phyloP scores from a whole-genome alignment of 1,139 yeast species.

The Debaryomyces fabryi region DNA sequence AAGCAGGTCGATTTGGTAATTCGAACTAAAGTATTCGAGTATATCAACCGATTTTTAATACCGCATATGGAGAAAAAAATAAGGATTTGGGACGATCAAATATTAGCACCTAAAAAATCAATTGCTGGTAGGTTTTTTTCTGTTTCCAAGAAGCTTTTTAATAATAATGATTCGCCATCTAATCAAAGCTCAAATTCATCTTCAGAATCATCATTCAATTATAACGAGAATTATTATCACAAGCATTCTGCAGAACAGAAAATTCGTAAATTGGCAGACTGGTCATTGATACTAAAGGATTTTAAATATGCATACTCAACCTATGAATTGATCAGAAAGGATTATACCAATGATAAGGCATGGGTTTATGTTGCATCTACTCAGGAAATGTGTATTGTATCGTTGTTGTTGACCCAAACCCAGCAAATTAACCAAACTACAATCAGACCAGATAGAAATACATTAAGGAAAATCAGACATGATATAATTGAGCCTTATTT shows the following conservation, averaged over 20 bases:
- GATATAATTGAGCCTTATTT: constrained; percentile 65
- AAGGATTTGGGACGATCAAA: constrained; percentile 76
- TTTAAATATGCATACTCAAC: constrained; percentile 83
- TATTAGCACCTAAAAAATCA: constrained; percentile 68
- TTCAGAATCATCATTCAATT: constrained; percentile 35
- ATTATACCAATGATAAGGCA: constrained; percentile 76
- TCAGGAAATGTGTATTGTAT: constrained; percentile 84
- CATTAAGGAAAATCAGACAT: constrained; percentile 62
- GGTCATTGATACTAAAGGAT: constrained; percentile 87
- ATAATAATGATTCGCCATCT: constrained; percentile 27
- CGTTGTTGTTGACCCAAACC: constrained; percentile 69
- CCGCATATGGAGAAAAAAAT: constrained; percentile 82
- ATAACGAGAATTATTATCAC: constrained; percentile 55
- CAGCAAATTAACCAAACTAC: constrained; percentile 26
- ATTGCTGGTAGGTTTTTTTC: constrained; percentile 74
- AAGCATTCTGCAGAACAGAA: constrained; percentile 72
- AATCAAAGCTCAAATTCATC: constrained; percentile 3
- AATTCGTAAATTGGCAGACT: constrained; percentile 83
- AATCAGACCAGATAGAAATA: constrained; percentile 45
- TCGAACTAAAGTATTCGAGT: constrained; percentile 50
- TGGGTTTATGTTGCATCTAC: constrained; percentile 83
- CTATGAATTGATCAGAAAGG: constrained; percentile 81
- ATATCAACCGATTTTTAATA: constrained; percentile 58
- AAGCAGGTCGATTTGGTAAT: constrained; percentile 43
- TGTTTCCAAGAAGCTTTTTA: constrained; percentile 62